Evolutionary conservation across 2,329 filamentous ascomycete genomes (phyloP).

Genomic region (Neofusicoccum laricinum): DNA sequence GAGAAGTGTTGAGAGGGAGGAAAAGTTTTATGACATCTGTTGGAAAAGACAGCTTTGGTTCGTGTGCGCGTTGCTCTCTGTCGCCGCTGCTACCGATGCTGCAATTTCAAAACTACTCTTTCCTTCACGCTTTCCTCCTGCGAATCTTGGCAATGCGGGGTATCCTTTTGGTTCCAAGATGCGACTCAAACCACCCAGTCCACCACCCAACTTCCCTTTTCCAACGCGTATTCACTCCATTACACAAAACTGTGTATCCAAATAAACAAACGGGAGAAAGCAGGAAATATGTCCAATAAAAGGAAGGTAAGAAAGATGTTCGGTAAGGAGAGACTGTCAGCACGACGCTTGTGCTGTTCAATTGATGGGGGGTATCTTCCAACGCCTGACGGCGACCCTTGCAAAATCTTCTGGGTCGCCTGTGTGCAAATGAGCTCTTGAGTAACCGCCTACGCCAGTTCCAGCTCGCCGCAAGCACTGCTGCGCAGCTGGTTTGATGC

Average conservation of each 20-base stretch:
- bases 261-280: neutral
- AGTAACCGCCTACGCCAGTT: conserved; percentile 1
- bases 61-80: neutral
- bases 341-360: neutral
- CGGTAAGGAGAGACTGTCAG: neutral
- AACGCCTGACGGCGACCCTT: conserved; percentile 6
- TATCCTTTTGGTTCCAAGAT: neutral
- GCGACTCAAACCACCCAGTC: neutral
- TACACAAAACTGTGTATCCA: neutral
- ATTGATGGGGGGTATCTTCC: conserved; percentile 11
- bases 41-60: neutral
- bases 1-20: neutral
- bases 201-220: neutral
- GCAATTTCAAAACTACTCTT: neutral
- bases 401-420: neutral
- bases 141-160: neutral
- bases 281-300: neutral
- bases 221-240: neutral
- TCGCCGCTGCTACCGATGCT: neutral
- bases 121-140: neutral
- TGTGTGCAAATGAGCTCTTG: conserved; percentile 2
- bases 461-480: conserved; percentile 4
- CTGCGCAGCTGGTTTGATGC: conserved; percentile 4
- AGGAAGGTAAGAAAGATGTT: neutral
- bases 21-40: neutral